A percentile compares a stretch with the other conserved stretches of the same genome.
phyloP scores from a whole-genome alignment of 2,329 filamentous ascomycete species.

The Periconia macrospinosa region DNA sequence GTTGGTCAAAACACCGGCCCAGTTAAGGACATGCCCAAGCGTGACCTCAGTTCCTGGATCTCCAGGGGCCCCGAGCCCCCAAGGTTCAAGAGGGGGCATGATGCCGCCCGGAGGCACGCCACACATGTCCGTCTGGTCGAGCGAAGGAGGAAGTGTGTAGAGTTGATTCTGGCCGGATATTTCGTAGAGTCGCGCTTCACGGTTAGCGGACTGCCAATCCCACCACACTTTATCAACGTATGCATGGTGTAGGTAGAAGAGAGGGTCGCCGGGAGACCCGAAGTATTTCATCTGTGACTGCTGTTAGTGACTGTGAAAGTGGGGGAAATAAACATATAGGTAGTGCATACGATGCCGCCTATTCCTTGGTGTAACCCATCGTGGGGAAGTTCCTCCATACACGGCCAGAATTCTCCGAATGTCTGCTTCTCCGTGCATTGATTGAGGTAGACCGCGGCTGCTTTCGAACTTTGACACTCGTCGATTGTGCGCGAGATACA shows the following conservation, averaged over 20 bases:
- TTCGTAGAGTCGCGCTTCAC: not conserved
- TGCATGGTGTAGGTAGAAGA: slow-evolving; percentile 26
- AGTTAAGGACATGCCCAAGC: slow-evolving; percentile 18
- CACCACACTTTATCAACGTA: slow-evolving; percentile 26
- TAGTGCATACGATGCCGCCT: slow-evolving; percentile 15
- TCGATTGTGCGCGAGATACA: slow-evolving; percentile 20
- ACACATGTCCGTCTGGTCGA: not conserved
- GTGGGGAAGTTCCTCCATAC: slow-evolving; percentile 17
- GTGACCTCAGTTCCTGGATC: slow-evolving; percentile 20
- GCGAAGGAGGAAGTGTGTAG: not conserved
- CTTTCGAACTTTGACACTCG: slow-evolving; percentile 7
- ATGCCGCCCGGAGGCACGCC: not conserved
- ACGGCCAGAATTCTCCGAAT: slow-evolving; percentile 13
- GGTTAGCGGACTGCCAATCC: slow-evolving; percentile 19
- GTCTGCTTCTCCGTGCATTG: slow-evolving; percentile 7
- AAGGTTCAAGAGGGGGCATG: not conserved
- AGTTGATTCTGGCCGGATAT: not conserved
- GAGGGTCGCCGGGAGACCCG: slow-evolving; percentile 21
- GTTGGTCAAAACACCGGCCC: slow-evolving; percentile 16
- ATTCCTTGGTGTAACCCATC: slow-evolving; percentile 18
- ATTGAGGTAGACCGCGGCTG: slow-evolving; percentile 7
- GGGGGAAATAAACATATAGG: not conserved
- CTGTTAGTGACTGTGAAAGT: not conserved
- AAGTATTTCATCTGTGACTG: slow-evolving; percentile 18
- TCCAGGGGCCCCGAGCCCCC: slow-evolving; percentile 2